Percentiles rank a stretch among this genome's conserved stretches.
Conservation (phyloP, 2,329 filamentous ascomycete genomes). For the Penicillium sclerotigenum region DNA sequence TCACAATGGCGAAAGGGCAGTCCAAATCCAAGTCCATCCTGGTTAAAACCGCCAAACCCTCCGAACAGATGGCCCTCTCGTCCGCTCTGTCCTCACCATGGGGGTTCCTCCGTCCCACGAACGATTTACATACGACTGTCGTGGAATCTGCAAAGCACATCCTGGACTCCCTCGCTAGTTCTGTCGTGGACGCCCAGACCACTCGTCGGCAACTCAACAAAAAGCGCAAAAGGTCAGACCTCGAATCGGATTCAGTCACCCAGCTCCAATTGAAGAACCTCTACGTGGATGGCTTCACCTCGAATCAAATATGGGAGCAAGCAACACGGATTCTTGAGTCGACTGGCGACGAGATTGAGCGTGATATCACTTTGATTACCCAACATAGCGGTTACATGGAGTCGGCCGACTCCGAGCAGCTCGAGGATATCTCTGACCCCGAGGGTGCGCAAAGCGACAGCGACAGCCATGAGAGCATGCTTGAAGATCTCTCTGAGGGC, state of each 20-base stretch:
- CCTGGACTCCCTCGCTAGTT: slow-evolving; percentile 72
- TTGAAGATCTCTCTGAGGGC: slow-evolving; percentile 14
- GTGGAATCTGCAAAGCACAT: slow-evolving; percentile 74
- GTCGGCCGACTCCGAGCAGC: slow-evolving; percentile 7
- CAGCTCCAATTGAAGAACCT: slow-evolving; percentile 77
- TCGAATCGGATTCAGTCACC: slow-evolving; percentile 45
- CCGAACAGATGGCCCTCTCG: slow-evolving; percentile 14
- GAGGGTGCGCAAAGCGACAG: slow-evolving; percentile 17
- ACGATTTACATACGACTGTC: slow-evolving; percentile 64
- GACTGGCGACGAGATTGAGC: slow-evolving; percentile 54
- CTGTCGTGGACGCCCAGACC: slow-evolving; percentile 70
- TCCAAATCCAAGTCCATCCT: background rate
- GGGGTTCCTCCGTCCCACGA: slow-evolving; percentile 70
- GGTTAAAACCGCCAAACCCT: background rate
- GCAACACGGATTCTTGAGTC: slow-evolving; percentile 76
- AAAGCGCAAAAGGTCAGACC: slow-evolving; percentile 70
- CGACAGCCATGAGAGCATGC: slow-evolving; percentile 13
- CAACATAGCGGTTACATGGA: slow-evolving; percentile 20
- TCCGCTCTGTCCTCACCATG: slow-evolving; percentile 61
- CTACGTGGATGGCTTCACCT: slow-evolving; percentile 81
- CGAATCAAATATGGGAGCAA: slow-evolving; percentile 92
- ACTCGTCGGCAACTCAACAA: slow-evolving; percentile 64
- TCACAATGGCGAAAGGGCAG: slow-evolving; percentile 19
- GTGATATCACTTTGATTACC: slow-evolving; percentile 40
- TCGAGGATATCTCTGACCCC: slow-evolving; percentile 10